These are phyloP conservation scores for Trichoderma parareesei DNA, from an alignment of 495 filamentous ascomycete species.

Conservation along the genomic window DNA sequence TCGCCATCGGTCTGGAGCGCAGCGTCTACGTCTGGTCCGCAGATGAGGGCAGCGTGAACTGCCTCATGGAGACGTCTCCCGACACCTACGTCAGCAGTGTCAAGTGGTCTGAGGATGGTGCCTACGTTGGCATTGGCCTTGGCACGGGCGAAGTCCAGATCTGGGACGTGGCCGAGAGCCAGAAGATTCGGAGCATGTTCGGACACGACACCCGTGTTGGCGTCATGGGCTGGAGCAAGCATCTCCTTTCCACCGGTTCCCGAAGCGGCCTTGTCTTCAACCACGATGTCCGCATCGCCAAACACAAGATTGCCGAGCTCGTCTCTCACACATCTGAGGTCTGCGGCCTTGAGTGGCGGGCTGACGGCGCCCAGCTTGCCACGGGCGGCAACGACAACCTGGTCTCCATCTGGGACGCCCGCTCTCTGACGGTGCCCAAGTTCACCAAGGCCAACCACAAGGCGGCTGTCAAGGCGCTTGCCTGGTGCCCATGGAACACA, in stretches of 20 bases:
- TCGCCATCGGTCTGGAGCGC: slow-evolving; percentile 93
- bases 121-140: slow-evolving; percentile 91
- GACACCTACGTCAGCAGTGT: slow-evolving; percentile 98
- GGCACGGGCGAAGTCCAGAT: slow-evolving; percentile 96
- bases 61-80: slow-evolving; percentile 71
- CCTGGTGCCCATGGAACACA: slow-evolving; percentile 98
- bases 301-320: slow-evolving; percentile 97
- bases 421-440: slow-evolving; percentile 84
- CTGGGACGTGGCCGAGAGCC: slow-evolving; percentile 94
- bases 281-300: slow-evolving; percentile 94
- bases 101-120: slow-evolving; percentile 96
- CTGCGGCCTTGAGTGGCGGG: slow-evolving; percentile 94
- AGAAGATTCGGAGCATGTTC: slow-evolving; percentile 95
- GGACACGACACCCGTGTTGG: slow-evolving; percentile 94
- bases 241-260: slow-evolving; percentile 88
- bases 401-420: slow-evolving; percentile 97
- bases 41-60: slow-evolving; percentile 78
- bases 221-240: slow-evolving; percentile 98
- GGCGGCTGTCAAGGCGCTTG: slow-evolving; percentile 93
- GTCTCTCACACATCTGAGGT: slow-evolving; percentile 95
- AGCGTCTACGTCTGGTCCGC: slow-evolving; percentile 99
- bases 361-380: slow-evolving; percentile 91
- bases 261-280: slow-evolving; percentile 95
- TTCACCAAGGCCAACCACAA: slow-evolving; percentile 99
- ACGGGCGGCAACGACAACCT: slow-evolving; percentile 98